These are phyloP conservation scores for Crithidia sp. DNA, from an alignment of 208 protist species.

Conservation along the genomic window DNA sequence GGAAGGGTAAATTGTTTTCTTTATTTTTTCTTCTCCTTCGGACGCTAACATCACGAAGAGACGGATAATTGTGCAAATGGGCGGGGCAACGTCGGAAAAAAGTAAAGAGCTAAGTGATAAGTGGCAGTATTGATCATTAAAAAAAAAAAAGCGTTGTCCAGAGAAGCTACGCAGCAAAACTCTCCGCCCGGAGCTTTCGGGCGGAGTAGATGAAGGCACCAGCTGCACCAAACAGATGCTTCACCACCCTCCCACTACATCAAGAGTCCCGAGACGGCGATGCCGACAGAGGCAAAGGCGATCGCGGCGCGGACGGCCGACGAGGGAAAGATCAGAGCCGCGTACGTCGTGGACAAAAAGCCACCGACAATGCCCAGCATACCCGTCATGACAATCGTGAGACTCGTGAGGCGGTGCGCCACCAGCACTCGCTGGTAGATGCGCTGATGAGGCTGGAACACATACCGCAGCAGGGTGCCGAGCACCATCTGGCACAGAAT, in stretches of 20 bases:
- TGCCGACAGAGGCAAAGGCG: constrained; percentile 7
- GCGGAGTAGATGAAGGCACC: no score
- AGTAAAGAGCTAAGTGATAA: neutral
- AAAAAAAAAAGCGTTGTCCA: neutral
- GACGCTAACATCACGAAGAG: neutral
- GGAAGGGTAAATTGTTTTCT: no score
- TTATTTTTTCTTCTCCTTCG: neutral
- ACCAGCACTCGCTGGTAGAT: constrained; percentile 3
- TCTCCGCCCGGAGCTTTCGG: no score
- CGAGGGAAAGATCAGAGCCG: constrained; percentile 30
- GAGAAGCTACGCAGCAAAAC: no score
- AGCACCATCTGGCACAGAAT: constrained; percentile 46
- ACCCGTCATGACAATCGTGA: constrained; percentile 29
- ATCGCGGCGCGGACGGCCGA: constrained; percentile 14
- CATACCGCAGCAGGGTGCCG: constrained; percentile 36
- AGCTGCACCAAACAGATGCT: neutral
- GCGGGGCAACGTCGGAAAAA: neutral
- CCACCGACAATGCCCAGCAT: constrained; percentile 38
- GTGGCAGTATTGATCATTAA: no score
- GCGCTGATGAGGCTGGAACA: constrained; percentile 9
- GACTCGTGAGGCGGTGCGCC: constrained; percentile 30
- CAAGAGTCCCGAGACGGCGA: constrained; percentile 1
- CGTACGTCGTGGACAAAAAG: constrained; percentile 33
- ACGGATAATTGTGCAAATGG: no score
- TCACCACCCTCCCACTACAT: neutral